Evolutionary conservation across 2,329 filamentous ascomycete species (phyloP), one percentile per base, ranked within the genome.

Genomic region (Exophiala spinifera): DNA sequence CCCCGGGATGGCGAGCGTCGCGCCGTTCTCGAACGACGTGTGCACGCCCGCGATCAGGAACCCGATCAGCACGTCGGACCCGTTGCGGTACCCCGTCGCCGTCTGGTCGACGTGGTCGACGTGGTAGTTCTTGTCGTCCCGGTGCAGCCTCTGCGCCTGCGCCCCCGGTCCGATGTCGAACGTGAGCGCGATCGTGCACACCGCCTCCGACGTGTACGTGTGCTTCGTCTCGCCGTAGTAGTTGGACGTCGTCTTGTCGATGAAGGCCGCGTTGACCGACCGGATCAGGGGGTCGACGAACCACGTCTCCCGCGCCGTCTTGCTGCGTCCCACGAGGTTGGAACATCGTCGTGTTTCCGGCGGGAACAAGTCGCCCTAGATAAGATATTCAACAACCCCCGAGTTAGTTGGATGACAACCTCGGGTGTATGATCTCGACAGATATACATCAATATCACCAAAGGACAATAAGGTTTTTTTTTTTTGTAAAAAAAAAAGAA

Each of bases 51-150:
- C 33, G 33, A 36, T 10, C 3, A 36, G 33, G 33, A 4, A 36
- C 13, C 33, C 33, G 3, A 36, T 36, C 33, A 36, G 33, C 33
- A 36, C 33, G 33, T 36, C 33, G 4, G 33, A 36, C 4, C 33
- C 33, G n/a, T 3, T 11, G 11, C 33, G 33, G 33, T 36, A 36
- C 13, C 33, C 33, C 33, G 33, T 4, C 33, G 33, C 13, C 3
- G 33, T 36, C 33, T 36, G 33, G n/a, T 36, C 33, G 33, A 15
- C n/a, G n/a, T 36, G 33, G 33, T 36, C 33, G 33, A 36, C 65
- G 46, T 71, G 70, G 45, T 71, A 69, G 51, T 70, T 71, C 53
- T 72, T 72, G 53, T 72, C 70, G 52, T 72, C 69, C 1, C 70
- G 65, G 48, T 72, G 70, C 8, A 72, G 62, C 7, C 63, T 58